Base-by-base conservation (phyloP, 1,284 basidiomycete genomes). In the Rhodofomes roseus region DNA sequence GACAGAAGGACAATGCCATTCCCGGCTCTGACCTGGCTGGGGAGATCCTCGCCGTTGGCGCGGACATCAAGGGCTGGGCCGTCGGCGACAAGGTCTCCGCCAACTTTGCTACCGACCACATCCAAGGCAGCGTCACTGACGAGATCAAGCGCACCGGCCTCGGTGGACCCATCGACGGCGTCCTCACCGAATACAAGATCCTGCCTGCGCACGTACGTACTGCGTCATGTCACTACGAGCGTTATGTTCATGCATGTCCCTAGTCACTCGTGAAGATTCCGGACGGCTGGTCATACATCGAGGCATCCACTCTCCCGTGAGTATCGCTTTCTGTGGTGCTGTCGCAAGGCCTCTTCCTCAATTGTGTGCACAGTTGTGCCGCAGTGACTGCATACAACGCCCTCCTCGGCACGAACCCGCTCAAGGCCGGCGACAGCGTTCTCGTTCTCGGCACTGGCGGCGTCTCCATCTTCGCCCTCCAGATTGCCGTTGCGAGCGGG, bases 11-110 rank as follows among this genome's bases (percentile, higher is more conserved):
- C 3, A 68, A 80, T 43, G 63, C 80, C 2, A 75, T 86, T 16
- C 84, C 85, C 1, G 75, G 78, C 67, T 87, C 85, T 5, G 87
- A 89, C 64, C 78, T 81, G 62, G 85, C 87, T 16, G 86, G 87
- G 11, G 82, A 86, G 65, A 74, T 89, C 53, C 71, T 85, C 40
- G 75, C 78, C 3, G 68, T 86, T 20, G 86, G 86, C 4, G 70
- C 73, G 36, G 77, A 77, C 14, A 83, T 85, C n/a, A 57, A 53
- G n/a, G 60, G 52, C 34, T 67, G 64, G 64, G 55, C 77, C 60
- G 61, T 70, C 2, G 85, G 86, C 11, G 84, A 88, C 66, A 79
- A 83, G 20, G 83, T 87, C 57, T 79, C 75, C 41, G 57, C 65
- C 48, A 68, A 66, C 60, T 67, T 69, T 50, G 31, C 62, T 3